Conservation (phyloP, 2,329 filamentous ascomycete genomes). For the Botrytis tulipae region DNA sequence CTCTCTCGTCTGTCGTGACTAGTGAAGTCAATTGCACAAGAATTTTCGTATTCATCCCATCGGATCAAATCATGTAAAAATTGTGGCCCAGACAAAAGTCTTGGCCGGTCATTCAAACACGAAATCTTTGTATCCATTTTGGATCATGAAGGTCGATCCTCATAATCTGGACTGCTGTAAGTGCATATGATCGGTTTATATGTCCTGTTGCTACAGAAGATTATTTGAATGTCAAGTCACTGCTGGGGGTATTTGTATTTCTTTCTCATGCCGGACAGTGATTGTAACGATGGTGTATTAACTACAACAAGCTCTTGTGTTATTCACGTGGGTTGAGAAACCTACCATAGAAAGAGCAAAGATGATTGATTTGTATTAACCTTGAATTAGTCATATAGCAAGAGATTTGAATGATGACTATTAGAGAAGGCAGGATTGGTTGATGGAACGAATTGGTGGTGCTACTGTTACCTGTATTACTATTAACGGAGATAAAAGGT, state of each 20-base stretch:
- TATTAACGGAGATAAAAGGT: neutral
- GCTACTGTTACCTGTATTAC: neutral
- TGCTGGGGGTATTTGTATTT: constrained; percentile 12
- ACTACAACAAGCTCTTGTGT: neutral
- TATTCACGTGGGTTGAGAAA: constrained; percentile 4
- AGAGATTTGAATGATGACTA: constrained; percentile 4
- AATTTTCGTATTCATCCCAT: constrained; percentile 37
- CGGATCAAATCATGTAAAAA: constrained; percentile 64
- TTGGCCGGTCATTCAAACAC: constrained; percentile 57
- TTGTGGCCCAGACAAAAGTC: constrained; percentile 50
- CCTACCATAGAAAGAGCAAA: neutral
- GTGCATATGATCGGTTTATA: constrained; percentile 3
- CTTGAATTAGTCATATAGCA: constrained; percentile 15
- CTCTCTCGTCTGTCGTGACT: constrained; percentile 42
- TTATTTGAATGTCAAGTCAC: neutral
- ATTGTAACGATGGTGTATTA: neutral
- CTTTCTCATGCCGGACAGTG: neutral
- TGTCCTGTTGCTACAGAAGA: constrained; percentile 1
- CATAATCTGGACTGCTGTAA: constrained; percentile 22
- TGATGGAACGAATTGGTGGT: neutral
- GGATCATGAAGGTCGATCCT: constrained; percentile 18
- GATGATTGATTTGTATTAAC: neutral
- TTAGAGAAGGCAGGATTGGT: constrained; percentile 12
- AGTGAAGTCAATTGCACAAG: constrained; percentile 63
- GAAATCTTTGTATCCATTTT: constrained; percentile 44